These are phyloP conservation scores for Talaromyces wortmannii DNA, from an alignment of 495 filamentous ascomycete genomes.

Conservation along the genomic window DNA sequence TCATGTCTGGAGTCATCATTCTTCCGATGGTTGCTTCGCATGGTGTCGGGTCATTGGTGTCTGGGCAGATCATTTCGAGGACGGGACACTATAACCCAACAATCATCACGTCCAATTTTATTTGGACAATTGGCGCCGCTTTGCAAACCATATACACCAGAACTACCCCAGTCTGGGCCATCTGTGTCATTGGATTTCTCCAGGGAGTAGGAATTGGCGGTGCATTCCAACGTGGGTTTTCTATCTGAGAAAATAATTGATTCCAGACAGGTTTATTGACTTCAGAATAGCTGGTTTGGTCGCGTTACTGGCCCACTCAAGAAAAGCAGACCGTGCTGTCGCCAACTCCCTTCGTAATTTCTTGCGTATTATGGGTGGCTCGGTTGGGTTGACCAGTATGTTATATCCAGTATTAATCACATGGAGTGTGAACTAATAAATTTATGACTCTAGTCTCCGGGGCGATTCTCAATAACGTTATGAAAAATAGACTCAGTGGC, in stretches of 20 bases:
- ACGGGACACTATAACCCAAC: neutral
- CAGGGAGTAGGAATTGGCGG: neutral
- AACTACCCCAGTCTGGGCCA: neutral
- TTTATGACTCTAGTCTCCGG: conserved; percentile 3
- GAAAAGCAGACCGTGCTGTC: conserved; percentile 8
- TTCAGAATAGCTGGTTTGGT: neutral
- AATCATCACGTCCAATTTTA: neutral
- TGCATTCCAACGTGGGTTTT: neutral
- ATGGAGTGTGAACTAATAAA: neutral
- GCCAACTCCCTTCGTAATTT: conserved; percentile 5
- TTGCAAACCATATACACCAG: neutral
- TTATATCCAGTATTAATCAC: neutral
- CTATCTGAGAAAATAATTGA: neutral
- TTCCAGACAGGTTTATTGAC: neutral
- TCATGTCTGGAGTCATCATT: conserved; percentile 25
- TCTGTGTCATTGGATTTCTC: neutral
- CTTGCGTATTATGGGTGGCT: conserved; percentile 5
- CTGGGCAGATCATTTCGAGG: neutral
- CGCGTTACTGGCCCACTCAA: conserved; percentile 2
- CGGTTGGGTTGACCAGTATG: conserved; percentile 4
- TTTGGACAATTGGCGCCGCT: neutral
- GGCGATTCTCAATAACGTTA: conserved; percentile 4
- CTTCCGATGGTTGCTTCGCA: conserved; percentile 30
- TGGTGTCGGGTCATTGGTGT: neutral
- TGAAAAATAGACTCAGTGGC: neutral